Evolutionary conservation across 805 yeast species (phyloP).

Genomic region (Teunomyces kruisii): DNA sequence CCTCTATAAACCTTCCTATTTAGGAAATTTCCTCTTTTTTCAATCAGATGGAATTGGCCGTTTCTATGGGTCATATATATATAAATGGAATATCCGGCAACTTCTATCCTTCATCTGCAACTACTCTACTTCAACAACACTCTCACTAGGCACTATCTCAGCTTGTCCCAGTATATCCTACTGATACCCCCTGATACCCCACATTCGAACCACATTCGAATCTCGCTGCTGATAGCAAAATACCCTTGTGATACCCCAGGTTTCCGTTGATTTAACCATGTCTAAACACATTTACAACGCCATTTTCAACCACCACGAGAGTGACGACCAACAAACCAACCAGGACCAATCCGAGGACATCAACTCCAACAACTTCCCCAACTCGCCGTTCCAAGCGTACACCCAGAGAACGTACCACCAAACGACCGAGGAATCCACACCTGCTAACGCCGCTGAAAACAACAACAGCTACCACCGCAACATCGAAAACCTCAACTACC

Average conservation of each 20-base stretch:
- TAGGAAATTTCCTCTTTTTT: constrained; percentile 4
- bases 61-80: not conserved
- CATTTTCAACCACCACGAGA: not conserved
- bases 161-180: not conserved
- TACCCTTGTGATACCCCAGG: not conserved
- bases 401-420: constrained; percentile 4
- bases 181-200: constrained; percentile 4
- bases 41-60: not conserved
- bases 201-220: not conserved
- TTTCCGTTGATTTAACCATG: constrained; percentile 7
- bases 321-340: not conserved
- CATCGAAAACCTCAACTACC: not conserved
- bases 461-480: constrained; percentile 2
- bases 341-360: constrained; percentile 5
- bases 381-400: constrained; percentile 6
- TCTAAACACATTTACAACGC: constrained; percentile 10
- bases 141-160: not conserved
- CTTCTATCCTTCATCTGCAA: not conserved
- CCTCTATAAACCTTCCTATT: constrained; percentile 2
- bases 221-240: constrained; percentile 1
- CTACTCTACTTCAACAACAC: not conserved
- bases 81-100: not conserved
- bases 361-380: constrained; percentile 5
- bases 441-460: not conserved
- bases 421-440: not conserved